Evolutionary conservation across 23 red algal species (phyloP).

Genomic region (Gracilaria vermiculophylla): DNA sequence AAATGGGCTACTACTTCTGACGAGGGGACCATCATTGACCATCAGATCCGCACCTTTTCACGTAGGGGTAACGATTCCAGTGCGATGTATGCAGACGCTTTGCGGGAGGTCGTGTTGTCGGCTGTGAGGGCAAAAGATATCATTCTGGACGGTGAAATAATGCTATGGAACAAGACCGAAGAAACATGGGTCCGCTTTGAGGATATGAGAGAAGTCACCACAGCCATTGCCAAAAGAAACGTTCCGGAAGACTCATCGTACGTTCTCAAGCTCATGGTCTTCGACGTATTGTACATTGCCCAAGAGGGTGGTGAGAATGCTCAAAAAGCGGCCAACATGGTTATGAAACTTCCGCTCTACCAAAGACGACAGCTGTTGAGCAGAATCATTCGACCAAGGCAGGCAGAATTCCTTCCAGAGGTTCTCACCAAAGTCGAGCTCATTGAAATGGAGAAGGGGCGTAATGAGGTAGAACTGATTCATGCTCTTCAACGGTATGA

Average conservation of each 20-base stretch:
- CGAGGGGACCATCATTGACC: neutral
- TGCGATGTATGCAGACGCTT: slow-evolving; percentile 45
- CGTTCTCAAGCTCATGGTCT: slow-evolving; percentile 62
- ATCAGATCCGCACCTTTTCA: slow-evolving; percentile 46
- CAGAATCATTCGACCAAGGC: slow-evolving; percentile 39
- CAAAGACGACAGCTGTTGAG: slow-evolving; percentile 42
- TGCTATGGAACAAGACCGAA: slow-evolving; percentile 57
- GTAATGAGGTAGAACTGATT: slow-evolving; percentile 39
- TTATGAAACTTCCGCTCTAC: slow-evolving; percentile 56
- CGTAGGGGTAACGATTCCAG: slow-evolving; percentile 47
- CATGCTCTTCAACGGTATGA: slow-evolving; percentile 55
- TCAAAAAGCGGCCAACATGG: slow-evolving; percentile 29
- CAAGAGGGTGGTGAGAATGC: slow-evolving; percentile 4
- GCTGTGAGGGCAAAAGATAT: slow-evolving; percentile 46
- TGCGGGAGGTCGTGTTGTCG: slow-evolving; percentile 11
- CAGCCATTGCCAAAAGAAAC: slow-evolving; percentile 8
- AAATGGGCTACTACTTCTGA: slow-evolving; percentile 24
- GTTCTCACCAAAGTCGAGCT: slow-evolving; percentile 27
- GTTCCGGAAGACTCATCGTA: slow-evolving; percentile 33
- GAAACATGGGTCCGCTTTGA: slow-evolving; percentile 51
- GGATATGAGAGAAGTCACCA: slow-evolving; percentile 49
- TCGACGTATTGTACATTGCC: slow-evolving; percentile 67
- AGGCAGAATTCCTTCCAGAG: slow-evolving; percentile 13
- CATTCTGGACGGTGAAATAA: slow-evolving; percentile 83
- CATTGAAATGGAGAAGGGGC: slow-evolving; percentile 43